Base-by-base conservation (phyloP, 192 early-diverging fungal genomes). In the Gonapodya prolifera region DNA sequence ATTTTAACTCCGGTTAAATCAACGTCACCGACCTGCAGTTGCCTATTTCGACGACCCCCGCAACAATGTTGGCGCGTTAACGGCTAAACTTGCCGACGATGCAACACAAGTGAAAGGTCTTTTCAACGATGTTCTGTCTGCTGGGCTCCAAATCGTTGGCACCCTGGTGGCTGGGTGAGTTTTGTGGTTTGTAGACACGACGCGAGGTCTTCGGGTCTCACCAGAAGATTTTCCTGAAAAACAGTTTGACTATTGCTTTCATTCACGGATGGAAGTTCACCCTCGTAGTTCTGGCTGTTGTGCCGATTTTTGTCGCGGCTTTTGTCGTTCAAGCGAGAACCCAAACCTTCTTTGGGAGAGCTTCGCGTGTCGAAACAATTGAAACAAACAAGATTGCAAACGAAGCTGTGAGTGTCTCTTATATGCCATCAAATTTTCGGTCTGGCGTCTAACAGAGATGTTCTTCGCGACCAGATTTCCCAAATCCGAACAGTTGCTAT, bases 251-350 rank as follows among this genome's bases (percentile, higher is more conserved):
- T 16, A 61, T 61, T 61, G 71, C 71, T 13, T 91, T 92, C 77
- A 28, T 23, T 34, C 77, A 84, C 80, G 85, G 83, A 70, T 92
- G 91, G 91, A 81, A 85, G 32, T 75, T 92, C 75, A 82, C 91
- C 0, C 81, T 92, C 32, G 80, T 92, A 30, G 85, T 94, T 74
- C 79, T 94, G 73, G 85, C 83, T 2, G 80, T 86, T 73, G 85
- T 92, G 71, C 94, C 94, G 0, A 70, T 96, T n/a, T 83, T 94
- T 45, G 83, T 45, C 2, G 75, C 86, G 1, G 91, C 90, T n/a
- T 85, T 88, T 61, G 87, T 84, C 78, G 77, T 93, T 78, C 87
- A 94, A 78, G 2, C 18, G 8, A 16, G 32, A 13, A 32, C 71
- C 18, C 71, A 30, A 32, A 18, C 2, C 71, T 18, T 18, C 31